Base-by-base conservation (phyloP, 352 stramenopile species). In the Phytophthora macrochlamydospora region DNA sequence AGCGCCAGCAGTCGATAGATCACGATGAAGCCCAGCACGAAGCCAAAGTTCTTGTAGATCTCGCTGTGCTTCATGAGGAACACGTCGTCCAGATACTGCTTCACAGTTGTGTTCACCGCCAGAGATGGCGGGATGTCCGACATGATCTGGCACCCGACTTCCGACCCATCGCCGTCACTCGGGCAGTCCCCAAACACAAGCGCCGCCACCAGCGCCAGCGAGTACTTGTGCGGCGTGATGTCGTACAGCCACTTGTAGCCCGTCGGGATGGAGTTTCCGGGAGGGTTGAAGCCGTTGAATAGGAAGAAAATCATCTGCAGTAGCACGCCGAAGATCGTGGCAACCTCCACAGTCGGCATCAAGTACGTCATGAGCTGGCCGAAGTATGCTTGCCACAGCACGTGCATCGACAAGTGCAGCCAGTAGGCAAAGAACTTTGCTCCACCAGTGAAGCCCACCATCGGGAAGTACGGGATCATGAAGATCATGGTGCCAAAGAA, bases 1-100 rank as follows among this genome's bases (percentile, higher is more conserved):
- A 4, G 91, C 92, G 75, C 97, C 9, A 88, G 92, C 58, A 92
- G 93, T 53, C 79, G 96, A 33, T 87, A 90, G 0, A 53, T 61
- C 56, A 59, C 53, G 85, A 51, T 32, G 40, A 54, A 31, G 24
- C 18, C 7, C 3, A 46, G 13, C 2, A 48, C 14, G 2, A 18
- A 24, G 4, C 2, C 42, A 5, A n/a, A 49, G 18, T 49, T 49
- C 43, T 29, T 49, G 13, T n/a, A 49, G 3, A 49, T 49, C 14
- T 49, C 43, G 43, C 43, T 29, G 43, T 29, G 43, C 14, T 49
- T 49, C 12, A 49, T 49, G 2, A 49, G 14, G 43, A 49, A 49
- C 2, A 29, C 8, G 43, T 29, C 18, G 2, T 49, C 43, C 43
- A 49, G 14, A 7, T 49, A 49, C 13, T 28, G 13, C 43, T 49